Base-by-base conservation (phyloP, 139 green algal genomes). In the Coelastrella sp. region DNA sequence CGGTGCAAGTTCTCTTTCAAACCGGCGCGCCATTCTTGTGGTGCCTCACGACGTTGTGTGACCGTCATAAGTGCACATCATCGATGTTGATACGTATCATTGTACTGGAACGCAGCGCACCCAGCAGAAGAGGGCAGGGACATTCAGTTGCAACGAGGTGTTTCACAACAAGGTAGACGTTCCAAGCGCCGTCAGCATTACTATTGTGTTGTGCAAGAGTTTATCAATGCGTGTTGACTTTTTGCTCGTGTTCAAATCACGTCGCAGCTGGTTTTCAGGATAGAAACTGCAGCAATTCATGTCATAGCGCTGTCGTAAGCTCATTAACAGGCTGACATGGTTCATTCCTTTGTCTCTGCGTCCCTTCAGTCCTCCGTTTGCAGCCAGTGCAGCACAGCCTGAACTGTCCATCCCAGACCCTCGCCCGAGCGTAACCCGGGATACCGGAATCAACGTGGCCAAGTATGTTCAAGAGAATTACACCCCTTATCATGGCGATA, bases 401-500 rank as follows among this genome's bases (percentile, higher is more conserved):
- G 80, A 68, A 15, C 8, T 32, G 4, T n/a, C 30, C 35, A 74
- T 75, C 35, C 35, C 68, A 4, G 50, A 80, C 48, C 48, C 51
- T 7, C 80, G 64, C 50, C 67, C 35, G 5, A 27, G 19, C 0
- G 8, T 62, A 3, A 67, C 50, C n/a, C 69, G 73, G 67, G 66
- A 79, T 50, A 72, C 25, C 23, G 37, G 48, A 66, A 86, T 86
- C 67, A 68, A 86, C 35, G 80, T 86, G 32, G 45, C 80, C 7
- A 60, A 35, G 15, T 84, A 76, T 32, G 69, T 88, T 9, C 63
- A 91, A 79, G 69, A 92, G 9, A 89, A 89, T 85, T 92, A 86
- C 84, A 92, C 40, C 17, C 84, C 88, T 9, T 96, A 94, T 71
- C 63, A 75, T 15, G 93, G 93, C 3, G 86, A 92, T 32, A 79